Conservation (phyloP, 2,329 filamentous ascomycete genomes). For the Periconia sp. region DNA sequence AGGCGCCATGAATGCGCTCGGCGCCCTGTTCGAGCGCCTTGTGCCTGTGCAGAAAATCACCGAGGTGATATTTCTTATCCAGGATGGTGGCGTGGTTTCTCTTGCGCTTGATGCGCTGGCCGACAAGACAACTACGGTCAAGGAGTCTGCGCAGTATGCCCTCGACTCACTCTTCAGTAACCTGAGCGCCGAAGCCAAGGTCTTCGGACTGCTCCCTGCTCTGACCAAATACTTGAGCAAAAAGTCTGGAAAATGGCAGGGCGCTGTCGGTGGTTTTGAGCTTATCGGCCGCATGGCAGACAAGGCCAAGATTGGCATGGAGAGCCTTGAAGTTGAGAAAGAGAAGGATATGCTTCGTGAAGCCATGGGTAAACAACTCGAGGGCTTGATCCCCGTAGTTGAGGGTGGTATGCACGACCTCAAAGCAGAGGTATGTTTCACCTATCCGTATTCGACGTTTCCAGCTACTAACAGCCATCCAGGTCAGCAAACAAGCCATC, state of each 20-base stretch:
- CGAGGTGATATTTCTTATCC: constrained; percentile 80
- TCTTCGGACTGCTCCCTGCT: constrained; percentile 77
- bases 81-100: constrained; percentile 72
- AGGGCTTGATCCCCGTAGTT: constrained; percentile 84
- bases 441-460: neutral
- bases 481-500: constrained; percentile 77
- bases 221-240: constrained; percentile 76
- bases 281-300: constrained; percentile 91
- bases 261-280: constrained; percentile 81
- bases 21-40: constrained; percentile 90
- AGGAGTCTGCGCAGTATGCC: constrained; percentile 90
- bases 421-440: constrained; percentile 65
- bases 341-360: constrained; percentile 90
- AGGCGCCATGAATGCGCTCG: constrained; percentile 91
- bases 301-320: constrained; percentile 84
- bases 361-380: constrained; percentile 84
- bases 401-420: constrained; percentile 96
- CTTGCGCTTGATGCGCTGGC: constrained; percentile 81
- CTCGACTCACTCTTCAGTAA: constrained; percentile 83
- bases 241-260: constrained; percentile 94
- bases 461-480: constrained; percentile 13
- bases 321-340: constrained; percentile 79
- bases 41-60: constrained; percentile 74
- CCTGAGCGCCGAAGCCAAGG: constrained; percentile 78
- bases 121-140: constrained; percentile 86